Percentiles rank a stretch among this genome's conserved stretches.
These are phyloP conservation scores for Apiospora koreana DNA, from an alignment of 2,329 filamentous ascomycete genomes.

Conservation along the genomic window DNA sequence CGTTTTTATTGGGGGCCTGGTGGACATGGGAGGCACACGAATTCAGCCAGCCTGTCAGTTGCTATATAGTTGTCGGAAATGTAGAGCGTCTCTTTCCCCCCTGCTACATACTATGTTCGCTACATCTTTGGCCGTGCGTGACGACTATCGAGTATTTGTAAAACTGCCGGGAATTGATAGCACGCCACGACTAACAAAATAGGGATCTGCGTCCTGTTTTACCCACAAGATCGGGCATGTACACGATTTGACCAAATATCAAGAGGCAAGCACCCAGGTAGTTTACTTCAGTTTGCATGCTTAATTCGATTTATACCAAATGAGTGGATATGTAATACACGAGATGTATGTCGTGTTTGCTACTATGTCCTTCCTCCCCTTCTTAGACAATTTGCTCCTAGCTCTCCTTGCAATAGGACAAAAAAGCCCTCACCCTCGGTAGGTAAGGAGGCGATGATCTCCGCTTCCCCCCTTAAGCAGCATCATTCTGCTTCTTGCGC, in stretches of 20 bases:
- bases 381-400: not conserved
- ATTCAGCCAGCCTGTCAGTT: not conserved
- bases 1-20: not conserved
- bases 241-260: not conserved
- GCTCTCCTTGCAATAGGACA: not conserved
- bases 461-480: slow-evolving; percentile 40
- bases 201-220: not conserved
- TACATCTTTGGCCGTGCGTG: not conserved
- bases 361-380: not conserved
- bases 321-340: not conserved
- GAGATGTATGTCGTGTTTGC: not conserved
- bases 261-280: too few species aligned
- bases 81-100: slow-evolving; percentile 1
- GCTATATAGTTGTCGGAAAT: slow-evolving; percentile 6
- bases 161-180: too few species aligned
- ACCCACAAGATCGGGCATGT: not conserved
- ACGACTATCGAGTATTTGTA: not conserved
- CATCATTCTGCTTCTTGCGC: slow-evolving; percentile 76
- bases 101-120: not conserved
- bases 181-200: too few species aligned
- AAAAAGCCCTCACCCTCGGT: too few species aligned
- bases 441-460: not conserved
- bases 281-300: not conserved
- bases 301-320: not conserved
- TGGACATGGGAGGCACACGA: not conserved